Conservation (phyloP, 495 filamentous ascomycete species). For the Cryomyces minteri region DNA sequence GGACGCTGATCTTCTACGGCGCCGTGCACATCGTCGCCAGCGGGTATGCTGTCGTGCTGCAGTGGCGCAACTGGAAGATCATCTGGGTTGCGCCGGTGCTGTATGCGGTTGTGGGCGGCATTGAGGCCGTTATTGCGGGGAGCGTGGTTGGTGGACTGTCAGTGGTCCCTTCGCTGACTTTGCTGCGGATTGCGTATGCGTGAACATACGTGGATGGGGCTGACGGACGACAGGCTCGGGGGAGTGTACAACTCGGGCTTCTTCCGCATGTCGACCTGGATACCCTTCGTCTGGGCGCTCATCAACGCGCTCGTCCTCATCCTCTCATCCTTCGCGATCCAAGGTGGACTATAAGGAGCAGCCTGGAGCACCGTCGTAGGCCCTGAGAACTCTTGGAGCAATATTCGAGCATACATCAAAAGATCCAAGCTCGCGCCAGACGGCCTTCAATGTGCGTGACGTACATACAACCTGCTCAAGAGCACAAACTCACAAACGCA, state of each 20-base stretch:
- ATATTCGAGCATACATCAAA: no score
- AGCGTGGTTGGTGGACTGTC: conserved; percentile 81
- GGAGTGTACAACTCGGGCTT: conserved; percentile 75
- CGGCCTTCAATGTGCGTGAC: no score
- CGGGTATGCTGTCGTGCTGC: conserved; percentile 54
- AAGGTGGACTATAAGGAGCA: conserved; percentile 60
- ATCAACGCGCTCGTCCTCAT: conserved; percentile 82
- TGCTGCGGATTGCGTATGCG: no score
- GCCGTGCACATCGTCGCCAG: conserved; percentile 52
- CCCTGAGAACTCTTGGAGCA: no score
- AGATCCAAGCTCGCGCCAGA: no score
- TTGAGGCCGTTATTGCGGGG: conserved; percentile 73
- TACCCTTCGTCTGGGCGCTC: conserved; percentile 85
- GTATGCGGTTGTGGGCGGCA: conserved; percentile 46
- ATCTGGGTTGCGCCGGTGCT: conserved; percentile 61
- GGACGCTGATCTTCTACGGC: conserved; percentile 61
- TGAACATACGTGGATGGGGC: no score
- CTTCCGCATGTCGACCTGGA: conserved; percentile 94
- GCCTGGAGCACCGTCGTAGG: neutral
- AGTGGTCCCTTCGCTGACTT: conserved; percentile 36
- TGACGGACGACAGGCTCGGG: conserved; percentile 74
- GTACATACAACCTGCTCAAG: no score
- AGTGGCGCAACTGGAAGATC: conserved; percentile 44
- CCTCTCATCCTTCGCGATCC: conserved; percentile 83
- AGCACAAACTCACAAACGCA: no score